These are phyloP conservation scores for Phytophthora pluvialis DNA, from an alignment of 352 stramenopile genomes.

Conservation along the genomic window DNA sequence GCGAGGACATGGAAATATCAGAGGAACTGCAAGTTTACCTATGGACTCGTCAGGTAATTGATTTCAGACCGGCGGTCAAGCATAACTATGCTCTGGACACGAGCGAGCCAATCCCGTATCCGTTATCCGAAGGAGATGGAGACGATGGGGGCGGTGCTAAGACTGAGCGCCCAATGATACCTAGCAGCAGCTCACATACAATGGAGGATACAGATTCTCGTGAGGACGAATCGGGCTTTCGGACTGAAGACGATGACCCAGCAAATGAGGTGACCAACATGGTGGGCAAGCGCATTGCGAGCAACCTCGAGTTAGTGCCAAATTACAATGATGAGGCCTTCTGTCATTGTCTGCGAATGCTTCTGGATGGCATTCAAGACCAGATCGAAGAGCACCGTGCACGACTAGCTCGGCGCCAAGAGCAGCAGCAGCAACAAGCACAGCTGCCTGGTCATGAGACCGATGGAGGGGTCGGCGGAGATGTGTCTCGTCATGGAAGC, in stretches of 20 bases:
- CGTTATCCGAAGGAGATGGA: slow-evolving; percentile 6
- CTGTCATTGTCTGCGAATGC: slow-evolving; percentile 62
- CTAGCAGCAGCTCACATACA: slow-evolving; percentile 35
- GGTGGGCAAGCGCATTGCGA: slow-evolving; percentile 14
- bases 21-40: slow-evolving; percentile 88
- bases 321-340: slow-evolving; percentile 75
- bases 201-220: slow-evolving; percentile 30
- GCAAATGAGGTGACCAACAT: slow-evolving; percentile 14
- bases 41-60: slow-evolving; percentile 87
- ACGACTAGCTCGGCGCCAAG: slow-evolving; percentile 46
- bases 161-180: slow-evolving; percentile 11
- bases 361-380: slow-evolving; percentile 84
- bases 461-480: slow-evolving; percentile 15
- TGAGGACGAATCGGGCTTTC: slow-evolving; percentile 23
- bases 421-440: slow-evolving; percentile 32
- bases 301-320: slow-evolving; percentile 36
- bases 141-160: background rate
- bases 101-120: slow-evolving; percentile 2
- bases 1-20: slow-evolving; percentile 80
- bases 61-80: slow-evolving; percentile 66
- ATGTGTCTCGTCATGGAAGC: slow-evolving; percentile 24
- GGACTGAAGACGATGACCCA: slow-evolving; percentile 16
- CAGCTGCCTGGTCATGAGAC: slow-evolving; percentile 38
- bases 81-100: slow-evolving; percentile 23
- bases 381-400: slow-evolving; percentile 84